Evolutionary conservation across 768 basidiomycete genomes (phyloP).

Genomic region (Termitomyces heimii): DNA sequence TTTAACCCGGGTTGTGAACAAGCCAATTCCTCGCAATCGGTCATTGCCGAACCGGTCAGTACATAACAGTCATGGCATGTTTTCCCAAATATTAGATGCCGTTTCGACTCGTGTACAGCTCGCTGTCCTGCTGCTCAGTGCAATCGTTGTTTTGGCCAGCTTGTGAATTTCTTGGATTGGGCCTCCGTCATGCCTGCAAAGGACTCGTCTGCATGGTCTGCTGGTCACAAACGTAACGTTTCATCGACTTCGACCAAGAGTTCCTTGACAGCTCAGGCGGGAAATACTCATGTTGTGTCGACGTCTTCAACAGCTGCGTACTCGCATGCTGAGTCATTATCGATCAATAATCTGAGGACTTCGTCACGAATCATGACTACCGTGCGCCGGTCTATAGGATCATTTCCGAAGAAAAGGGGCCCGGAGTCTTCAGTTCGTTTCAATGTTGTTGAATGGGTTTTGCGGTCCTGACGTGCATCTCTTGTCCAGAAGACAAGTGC

Average conservation of each 20-base stretch:
- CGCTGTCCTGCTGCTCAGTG: slow-evolving; percentile 4
- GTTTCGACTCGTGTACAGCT: slow-evolving; percentile 1
- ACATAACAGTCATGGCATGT: slow-evolving; percentile 5
- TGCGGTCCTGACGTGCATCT: not conserved
- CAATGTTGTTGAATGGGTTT: not conserved
- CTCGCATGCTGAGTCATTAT: slow-evolving; percentile 1
- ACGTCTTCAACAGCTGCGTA: not conserved
- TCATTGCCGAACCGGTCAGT: slow-evolving; percentile 4
- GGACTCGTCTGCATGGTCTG: slow-evolving; percentile 8
- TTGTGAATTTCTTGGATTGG: not conserved
- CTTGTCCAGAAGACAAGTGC: slow-evolving; percentile 8
- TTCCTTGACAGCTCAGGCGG: slow-evolving; percentile 2
- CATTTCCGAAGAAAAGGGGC: slow-evolving; percentile 17
- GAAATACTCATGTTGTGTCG: not conserved
- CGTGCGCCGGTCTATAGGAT: slow-evolving; percentile 16
- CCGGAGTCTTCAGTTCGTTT: slow-evolving; percentile 13
- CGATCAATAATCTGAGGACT: slow-evolving; percentile 9
- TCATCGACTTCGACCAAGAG: slow-evolving; percentile 7
- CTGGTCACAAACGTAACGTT: slow-evolving; percentile 12
- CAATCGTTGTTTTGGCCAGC: not conserved
- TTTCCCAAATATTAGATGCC: slow-evolving; percentile 2
- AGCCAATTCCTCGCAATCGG: slow-evolving; percentile 2
- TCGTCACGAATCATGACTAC: slow-evolving; percentile 20
- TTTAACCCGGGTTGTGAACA: not conserved
- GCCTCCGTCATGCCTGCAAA: slow-evolving; percentile 9